Evolutionary conservation across 2,329 filamentous ascomycete species (phyloP), one percentile per base, ranked within the genome.

Genomic region (Paracorniculantispora psalliotae): DNA sequence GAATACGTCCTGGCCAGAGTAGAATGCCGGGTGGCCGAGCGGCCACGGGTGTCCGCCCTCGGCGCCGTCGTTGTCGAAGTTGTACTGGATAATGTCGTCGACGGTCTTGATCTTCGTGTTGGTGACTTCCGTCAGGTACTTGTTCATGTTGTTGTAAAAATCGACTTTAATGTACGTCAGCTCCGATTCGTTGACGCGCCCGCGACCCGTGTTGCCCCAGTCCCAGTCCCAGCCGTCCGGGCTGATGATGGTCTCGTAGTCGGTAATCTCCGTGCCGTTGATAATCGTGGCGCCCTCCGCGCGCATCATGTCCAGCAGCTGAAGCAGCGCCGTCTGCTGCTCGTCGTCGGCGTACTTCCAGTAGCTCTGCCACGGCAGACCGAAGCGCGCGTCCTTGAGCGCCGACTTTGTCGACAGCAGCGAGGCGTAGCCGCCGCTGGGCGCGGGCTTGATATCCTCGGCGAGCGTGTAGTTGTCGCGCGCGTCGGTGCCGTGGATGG

Each of bases 191-290:
- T 91, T 90, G n/a, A 84, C 74, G 65, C 76, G 84, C 2, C 86
- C 85, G 4, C 86, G 81, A 1, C 76, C 79, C 6, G 64, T 78
- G 33, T 21, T 26, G 15, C 87, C 87, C 62, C 84, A 88, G 65
- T 89, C 86, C 81, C 89, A 92, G 70, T 91, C 78, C 88, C 88
- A 92, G n/a, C 86, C 86, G 51, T 81, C 69, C 0, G 84, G 86
- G 33, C 81, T 82, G 13, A 91, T 80, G 25, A 90, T 82, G 0
- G 74, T 81, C 66, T 85, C 71, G 65, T 84, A 81, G 67, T 84
- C 76, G 23, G 84, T 83, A 2, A 92, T 78, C 67, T 92, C 88
- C 0, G 87, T 90, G 26, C 80, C 79, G 66, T 91, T 89, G 66
- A 91, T 75, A 43, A 92, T 78, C 1, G 79, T 87, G 0, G 86